Evolutionary conservation across 768 basidiomycete genomes (phyloP), one percentile per base, ranked within the genome.

Genomic region (Leucocoprinus leucothites): DNA sequence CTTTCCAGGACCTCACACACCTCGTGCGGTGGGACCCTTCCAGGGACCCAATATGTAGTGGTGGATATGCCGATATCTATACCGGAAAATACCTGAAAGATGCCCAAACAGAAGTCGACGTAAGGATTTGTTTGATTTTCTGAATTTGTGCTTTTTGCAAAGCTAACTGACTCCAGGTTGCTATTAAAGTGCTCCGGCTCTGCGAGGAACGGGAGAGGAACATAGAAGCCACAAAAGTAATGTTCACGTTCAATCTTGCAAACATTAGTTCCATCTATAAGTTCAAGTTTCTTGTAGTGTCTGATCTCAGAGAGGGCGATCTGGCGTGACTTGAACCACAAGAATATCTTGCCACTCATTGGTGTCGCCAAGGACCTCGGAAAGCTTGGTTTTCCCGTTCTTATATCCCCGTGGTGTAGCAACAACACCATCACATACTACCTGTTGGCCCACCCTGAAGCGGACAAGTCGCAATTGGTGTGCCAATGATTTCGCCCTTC

Each of bases 321-420:
- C 13, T 64, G 63, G 63, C 58, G 60, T 24, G 31, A 56, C 8
- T 56, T 63, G 50, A 35, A 58, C 16, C 58, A 63, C 50, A 58
- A 53, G 4, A 59, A 63, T 35, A 54, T 63, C 13, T 55, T 64
- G 16, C 48, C 55, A 43, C 58, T 64, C 51, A 46, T 64, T 9
- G 63, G 63, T 16, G n/a, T 64, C 3, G 58, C 44, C 6, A 11
- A 13, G 2, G 46, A 55, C 24, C 22, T 13, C 53, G 34, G n/a
- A 26, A 31, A 11, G 11, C 35, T 11, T 47, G 26, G 16, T 28
- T 14, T 13, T 4, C 13, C 14, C 22, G 44, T n/a, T 8, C 13
- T 46, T n/a, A 36, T 26, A 6, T 11, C 19, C 7, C 19, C 5
- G 5, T 22, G 2, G 6, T 31, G 31, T 11, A 11, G 11, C 4